These are phyloP conservation scores for Leccinum arenicola DNA, from an alignment of 768 basidiomycete genomes.

Conservation along the genomic window DNA sequence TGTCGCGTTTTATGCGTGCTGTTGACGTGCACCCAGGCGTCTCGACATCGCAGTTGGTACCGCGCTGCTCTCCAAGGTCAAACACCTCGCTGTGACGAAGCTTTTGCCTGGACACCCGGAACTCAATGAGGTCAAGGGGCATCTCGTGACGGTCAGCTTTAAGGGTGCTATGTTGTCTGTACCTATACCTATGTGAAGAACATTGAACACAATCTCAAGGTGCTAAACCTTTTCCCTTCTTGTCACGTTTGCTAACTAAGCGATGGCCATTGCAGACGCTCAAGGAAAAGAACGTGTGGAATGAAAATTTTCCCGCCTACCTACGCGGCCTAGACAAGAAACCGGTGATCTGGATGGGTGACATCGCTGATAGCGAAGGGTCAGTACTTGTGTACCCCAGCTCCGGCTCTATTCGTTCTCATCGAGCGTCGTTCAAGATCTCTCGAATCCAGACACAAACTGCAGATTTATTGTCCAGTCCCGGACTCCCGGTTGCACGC, in stretches of 20 bases:
- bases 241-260: background rate
- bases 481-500: too few species aligned
- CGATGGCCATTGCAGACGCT: slow-evolving; percentile 50
- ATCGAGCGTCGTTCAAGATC: slow-evolving; percentile 41
- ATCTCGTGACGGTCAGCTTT: slow-evolving; percentile 67
- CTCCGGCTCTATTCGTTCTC: background rate
- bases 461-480: slow-evolving; percentile 32
- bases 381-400: slow-evolving; percentile 21
- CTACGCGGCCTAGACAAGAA: slow-evolving; percentile 68
- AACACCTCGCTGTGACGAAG: slow-evolving; percentile 62
- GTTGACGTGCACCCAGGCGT: background rate
- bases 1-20: background rate
- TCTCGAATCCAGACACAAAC: slow-evolving; percentile 60
- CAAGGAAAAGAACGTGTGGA: slow-evolving; percentile 76
- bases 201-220: slow-evolving; percentile 76
- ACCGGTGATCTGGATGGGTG: slow-evolving; percentile 79
- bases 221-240: slow-evolving; percentile 20
- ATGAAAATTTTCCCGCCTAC: slow-evolving; percentile 45
- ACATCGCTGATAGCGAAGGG: slow-evolving; percentile 77
- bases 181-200: slow-evolving; percentile 73
- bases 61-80: slow-evolving; percentile 73
- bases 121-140: slow-evolving; percentile 61
- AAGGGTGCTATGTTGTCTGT: slow-evolving; percentile 62
- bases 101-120: slow-evolving; percentile 74
- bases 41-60: slow-evolving; percentile 61